phyloP scores from a whole-genome alignment of 257 asterid species.

The Solanum bulbocastanum region DNA sequence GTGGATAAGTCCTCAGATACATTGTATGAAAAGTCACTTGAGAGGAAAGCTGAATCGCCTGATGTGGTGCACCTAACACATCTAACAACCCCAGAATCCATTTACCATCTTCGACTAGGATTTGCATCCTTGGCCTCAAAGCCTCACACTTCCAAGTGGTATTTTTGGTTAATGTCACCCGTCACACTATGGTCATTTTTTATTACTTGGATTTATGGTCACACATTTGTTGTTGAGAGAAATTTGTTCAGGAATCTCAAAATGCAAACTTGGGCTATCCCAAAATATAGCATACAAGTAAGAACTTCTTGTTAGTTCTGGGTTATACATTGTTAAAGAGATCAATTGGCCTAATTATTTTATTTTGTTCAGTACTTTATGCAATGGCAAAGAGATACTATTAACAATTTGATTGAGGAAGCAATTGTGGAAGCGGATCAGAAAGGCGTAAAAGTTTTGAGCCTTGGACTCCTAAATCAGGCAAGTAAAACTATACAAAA shows the following conservation, averaged over 20 bases:
- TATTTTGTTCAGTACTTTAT: slow-evolving; percentile 7
- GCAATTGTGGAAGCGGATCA: slow-evolving; percentile 21
- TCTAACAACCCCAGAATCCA: slow-evolving; percentile 23
- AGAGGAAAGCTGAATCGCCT: slow-evolving; percentile 12
- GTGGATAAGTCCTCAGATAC: slow-evolving; percentile 15
- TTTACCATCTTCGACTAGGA: slow-evolving; percentile 25
- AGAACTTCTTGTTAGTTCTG: not conserved
- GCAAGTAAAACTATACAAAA: not conserved
- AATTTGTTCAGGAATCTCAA: slow-evolving; percentile 11
- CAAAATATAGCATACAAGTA: slow-evolving; percentile 52
- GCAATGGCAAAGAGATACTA: slow-evolving; percentile 15
- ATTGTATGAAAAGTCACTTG: slow-evolving; percentile 11
- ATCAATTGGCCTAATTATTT: not conserved
- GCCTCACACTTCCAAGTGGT: slow-evolving; percentile 26
- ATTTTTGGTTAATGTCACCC: slow-evolving; percentile 23
- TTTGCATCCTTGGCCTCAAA: slow-evolving; percentile 18
- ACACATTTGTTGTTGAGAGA: slow-evolving; percentile 20
- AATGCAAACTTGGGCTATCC: slow-evolving; percentile 26
- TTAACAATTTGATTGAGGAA: slow-evolving; percentile 4
- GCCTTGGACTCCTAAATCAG: slow-evolving; percentile 26
- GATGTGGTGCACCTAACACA: slow-evolving; percentile 28
- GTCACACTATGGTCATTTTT: slow-evolving; percentile 18
- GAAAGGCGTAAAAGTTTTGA: slow-evolving; percentile 19
- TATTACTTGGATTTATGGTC: slow-evolving; percentile 9
- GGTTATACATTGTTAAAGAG: not conserved